A percentile compares a stretch with the other conserved stretches of the same genome.
Evolutionary conservation across 257 asterid genomes (phyloP).

Genomic region (Plantago ovata): DNA sequence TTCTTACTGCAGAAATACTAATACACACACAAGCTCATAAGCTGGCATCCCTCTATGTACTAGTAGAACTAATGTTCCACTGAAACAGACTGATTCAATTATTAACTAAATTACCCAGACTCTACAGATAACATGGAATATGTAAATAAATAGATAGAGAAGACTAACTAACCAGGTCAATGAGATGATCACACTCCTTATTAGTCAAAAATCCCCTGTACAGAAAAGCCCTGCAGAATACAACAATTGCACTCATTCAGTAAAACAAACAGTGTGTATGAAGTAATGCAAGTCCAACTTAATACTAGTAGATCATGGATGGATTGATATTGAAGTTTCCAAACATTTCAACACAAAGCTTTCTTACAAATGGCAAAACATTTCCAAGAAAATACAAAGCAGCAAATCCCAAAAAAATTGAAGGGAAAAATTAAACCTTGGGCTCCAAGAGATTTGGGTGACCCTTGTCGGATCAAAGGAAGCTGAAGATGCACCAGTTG

Average conservation of each 20-base stretch:
- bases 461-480: conserved; percentile 71
- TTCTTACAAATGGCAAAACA: conserved; percentile 1
- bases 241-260: too few species aligned
- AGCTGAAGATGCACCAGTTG: conserved; percentile 40
- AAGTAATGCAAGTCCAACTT: too few species aligned
- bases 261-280: too few species aligned
- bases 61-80: too few species aligned
- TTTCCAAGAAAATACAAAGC: background rate
- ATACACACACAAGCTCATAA: too few species aligned
- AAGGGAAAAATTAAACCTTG: conserved; percentile 28
- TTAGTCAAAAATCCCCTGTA: conserved; percentile 63
- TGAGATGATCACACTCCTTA: conserved; percentile 83
- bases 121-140: too few species aligned
- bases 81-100: background rate
- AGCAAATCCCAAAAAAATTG: too few species aligned
- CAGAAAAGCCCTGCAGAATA: conserved; percentile 64
- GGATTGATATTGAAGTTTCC: too few species aligned
- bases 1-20: too few species aligned
- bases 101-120: too few species aligned
- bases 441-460: conserved; percentile 79
- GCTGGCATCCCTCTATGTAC: too few species aligned
- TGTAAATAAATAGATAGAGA: background rate
- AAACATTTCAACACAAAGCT: conserved; percentile 13
- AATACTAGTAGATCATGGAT: too few species aligned
- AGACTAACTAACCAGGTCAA: conserved; percentile 51